A percentile compares a stretch with the other conserved stretches of the same genome.
phyloP scores from a whole-genome alignment of 768 basidiomycete genomes.

The Arthromyces matolae region DNA sequence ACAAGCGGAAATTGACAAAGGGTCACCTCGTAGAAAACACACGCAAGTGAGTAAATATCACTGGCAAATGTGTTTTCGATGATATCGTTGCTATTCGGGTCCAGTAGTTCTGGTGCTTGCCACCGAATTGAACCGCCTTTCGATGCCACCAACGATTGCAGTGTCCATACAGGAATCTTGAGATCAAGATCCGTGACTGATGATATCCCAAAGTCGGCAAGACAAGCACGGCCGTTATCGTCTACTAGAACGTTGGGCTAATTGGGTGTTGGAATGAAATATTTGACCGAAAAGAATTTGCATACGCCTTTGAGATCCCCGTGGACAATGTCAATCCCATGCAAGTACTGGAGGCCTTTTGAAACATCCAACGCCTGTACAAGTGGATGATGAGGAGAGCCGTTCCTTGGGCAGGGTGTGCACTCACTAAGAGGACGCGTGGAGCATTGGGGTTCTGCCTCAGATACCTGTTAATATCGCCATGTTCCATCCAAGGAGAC shows the following conservation, averaged over 20 bases:
- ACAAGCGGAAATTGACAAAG: too few species aligned
- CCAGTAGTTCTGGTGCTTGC: constrained; percentile 7
- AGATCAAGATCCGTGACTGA: constrained; percentile 1
- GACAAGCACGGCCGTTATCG: background rate
- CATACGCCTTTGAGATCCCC: constrained; percentile 5
- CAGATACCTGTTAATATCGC: constrained; percentile 3
- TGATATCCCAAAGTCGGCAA: constrained; percentile 10
- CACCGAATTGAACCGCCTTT: constrained; percentile 5
- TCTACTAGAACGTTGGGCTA: constrained; percentile 3
- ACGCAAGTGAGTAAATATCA: too few species aligned
- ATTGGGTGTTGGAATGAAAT: too few species aligned
- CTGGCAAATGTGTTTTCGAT: too few species aligned
- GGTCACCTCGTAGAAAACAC: too few species aligned
- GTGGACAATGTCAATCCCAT: background rate
- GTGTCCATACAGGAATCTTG: background rate
- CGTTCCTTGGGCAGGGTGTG: too few species aligned
- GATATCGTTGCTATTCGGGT: too few species aligned
- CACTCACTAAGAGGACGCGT: constrained; percentile 3
- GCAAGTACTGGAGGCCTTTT: constrained; percentile 1
- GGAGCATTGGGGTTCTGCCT: background rate
- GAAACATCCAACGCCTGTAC: constrained; percentile 1
- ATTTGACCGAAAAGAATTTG: background rate
- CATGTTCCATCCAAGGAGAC: constrained; percentile 14
- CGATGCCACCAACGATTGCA: background rate
- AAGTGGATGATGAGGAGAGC: too few species aligned